Evolutionary conservation across 2,329 filamentous ascomycete genomes (phyloP).

Genomic region (Sclerotinia nivalis): DNA sequence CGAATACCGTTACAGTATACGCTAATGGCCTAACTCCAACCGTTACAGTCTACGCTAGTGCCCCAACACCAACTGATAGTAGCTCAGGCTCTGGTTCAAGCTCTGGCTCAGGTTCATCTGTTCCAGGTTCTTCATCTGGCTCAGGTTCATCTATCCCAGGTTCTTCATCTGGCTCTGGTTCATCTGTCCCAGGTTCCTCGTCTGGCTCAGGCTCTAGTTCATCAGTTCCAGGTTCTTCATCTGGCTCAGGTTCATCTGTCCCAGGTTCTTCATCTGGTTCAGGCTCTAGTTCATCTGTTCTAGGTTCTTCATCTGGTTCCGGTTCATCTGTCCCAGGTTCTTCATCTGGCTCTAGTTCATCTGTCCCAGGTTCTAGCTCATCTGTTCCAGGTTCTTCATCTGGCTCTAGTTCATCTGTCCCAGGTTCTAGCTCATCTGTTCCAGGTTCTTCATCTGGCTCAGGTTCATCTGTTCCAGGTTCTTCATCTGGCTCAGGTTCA

Average conservation of each 20-base stretch:
- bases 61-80: background rate
- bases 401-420: background rate
- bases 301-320: background rate
- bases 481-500: background rate
- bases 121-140: background rate
- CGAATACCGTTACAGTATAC: slow-evolving; percentile 17
- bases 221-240: background rate
- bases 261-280: background rate
- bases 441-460: background rate
- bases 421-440: background rate
- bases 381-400: background rate
- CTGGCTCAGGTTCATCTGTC: background rate
- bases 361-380: background rate
- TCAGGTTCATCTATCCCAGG: background rate
- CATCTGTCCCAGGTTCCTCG: background rate
- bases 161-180: background rate
- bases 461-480: background rate
- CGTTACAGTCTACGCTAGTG: slow-evolving; percentile 4
- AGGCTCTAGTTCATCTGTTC: background rate
- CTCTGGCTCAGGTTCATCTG: background rate
- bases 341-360: background rate
- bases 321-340: background rate
- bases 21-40: slow-evolving; percentile 11
- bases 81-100: background rate
- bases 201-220: background rate